These are phyloP conservation scores for Saccharum spontaneum DNA, from an alignment of 176 grass and related monocot genomes.

Conservation along the genomic window DNA sequence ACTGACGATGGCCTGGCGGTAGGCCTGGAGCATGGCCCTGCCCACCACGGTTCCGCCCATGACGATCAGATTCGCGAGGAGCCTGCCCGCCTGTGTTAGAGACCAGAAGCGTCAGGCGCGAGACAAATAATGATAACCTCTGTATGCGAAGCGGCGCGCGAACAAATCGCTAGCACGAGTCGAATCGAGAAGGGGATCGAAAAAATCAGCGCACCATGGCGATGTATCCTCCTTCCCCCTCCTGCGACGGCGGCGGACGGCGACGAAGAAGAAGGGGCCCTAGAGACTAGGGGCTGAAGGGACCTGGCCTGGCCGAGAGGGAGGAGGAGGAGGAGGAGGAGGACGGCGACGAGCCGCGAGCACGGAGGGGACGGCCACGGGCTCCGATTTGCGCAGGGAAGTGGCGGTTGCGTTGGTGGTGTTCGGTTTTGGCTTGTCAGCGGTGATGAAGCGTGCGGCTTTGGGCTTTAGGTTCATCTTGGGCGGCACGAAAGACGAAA, in stretches of 20 bases:
- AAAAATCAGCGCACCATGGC: constrained; percentile 20
- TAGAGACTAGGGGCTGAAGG: no score
- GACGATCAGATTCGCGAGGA: constrained; percentile 72
- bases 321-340: no score
- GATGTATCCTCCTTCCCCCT: neutral
- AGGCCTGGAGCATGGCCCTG: constrained; percentile 75
- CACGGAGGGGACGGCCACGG: neutral
- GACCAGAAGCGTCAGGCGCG: neutral
- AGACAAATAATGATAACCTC: neutral
- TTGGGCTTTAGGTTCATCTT: constrained; percentile 22
- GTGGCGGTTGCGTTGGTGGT: neutral
- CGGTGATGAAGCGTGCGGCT: neutral
- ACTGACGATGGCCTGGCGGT: constrained; percentile 83
- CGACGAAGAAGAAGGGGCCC: no score
- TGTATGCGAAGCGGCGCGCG: neutral
- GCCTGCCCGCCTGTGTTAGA: constrained; percentile 53
- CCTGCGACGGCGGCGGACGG: no score
- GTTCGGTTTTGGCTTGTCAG: neutral
- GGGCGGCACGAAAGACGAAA: constrained; percentile 20
- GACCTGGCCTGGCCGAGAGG: neutral
- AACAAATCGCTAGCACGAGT: neutral
- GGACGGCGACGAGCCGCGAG: neutral
- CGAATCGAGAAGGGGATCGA: neutral
- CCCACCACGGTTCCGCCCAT: constrained; percentile 62
- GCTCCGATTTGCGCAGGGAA: neutral